Percentiles rank a stretch among this genome's conserved stretches.
Evolutionary conservation across 2,329 filamentous ascomycete species (phyloP).

Genomic region (Colletotrichum sp.): DNA sequence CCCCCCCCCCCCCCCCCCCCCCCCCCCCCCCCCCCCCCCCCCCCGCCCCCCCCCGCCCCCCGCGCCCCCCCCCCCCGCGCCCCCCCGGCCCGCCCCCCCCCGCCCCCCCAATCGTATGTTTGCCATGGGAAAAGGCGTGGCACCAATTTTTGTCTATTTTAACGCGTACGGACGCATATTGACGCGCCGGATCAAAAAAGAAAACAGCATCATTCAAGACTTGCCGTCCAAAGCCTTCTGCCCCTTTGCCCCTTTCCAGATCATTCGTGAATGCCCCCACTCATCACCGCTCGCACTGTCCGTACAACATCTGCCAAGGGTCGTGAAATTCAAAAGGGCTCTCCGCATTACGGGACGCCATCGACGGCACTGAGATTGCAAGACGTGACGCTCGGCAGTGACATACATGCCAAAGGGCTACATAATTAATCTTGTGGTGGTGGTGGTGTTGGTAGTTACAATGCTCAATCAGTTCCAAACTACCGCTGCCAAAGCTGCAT

Average conservation of each 20-base stretch:
- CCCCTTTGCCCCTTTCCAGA: not conserved
- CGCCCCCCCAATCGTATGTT: not conserved
- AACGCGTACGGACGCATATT: not conserved
- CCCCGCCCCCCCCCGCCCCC: no score
- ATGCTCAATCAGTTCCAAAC: not conserved
- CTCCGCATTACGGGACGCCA: not conserved
- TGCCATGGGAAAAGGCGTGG: not conserved
- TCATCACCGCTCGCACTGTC: not conserved
- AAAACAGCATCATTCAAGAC: not conserved
- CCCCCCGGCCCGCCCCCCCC: no score
- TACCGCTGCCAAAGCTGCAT: not conserved
- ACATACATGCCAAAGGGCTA: not conserved
- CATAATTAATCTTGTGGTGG: not conserved
- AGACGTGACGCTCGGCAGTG: not conserved
- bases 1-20: no score
- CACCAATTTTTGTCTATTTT: not conserved
- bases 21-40: no score
- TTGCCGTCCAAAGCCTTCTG: not conserved
- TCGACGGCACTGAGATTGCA: not conserved
- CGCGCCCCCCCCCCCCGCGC: no score
- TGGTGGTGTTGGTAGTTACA: not conserved
- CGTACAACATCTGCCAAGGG: not conserved
- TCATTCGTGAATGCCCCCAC: not conserved
- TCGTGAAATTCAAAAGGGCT: not conserved
- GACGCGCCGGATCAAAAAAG: not conserved